Conservation (phyloP, 495 filamentous ascomycete species). For the Neurospora sp. region DNA sequence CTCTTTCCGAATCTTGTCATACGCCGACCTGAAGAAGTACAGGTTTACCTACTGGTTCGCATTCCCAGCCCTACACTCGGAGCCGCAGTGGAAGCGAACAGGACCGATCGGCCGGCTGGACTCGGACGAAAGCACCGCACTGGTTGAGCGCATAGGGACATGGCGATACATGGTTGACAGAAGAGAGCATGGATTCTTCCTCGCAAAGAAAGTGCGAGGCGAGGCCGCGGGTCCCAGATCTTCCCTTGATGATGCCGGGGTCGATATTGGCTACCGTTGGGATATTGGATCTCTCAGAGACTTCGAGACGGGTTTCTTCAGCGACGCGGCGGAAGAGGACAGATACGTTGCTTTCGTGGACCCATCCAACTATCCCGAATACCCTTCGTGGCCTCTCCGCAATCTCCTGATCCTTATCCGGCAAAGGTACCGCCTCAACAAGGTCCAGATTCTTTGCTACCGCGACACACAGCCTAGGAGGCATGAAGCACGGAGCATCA, state of each 20-base stretch:
- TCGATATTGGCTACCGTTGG: conserved; percentile 56
- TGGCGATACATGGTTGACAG: conserved; percentile 75
- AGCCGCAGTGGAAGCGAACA: conserved; percentile 60
- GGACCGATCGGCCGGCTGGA: conserved; percentile 43
- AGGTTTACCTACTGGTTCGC: conserved; percentile 91
- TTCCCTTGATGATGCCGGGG: conserved; percentile 22
- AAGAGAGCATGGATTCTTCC: conserved; percentile 85
- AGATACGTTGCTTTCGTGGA: conserved; percentile 81
- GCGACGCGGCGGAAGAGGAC: conserved; percentile 53
- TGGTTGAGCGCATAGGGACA: conserved; percentile 71
- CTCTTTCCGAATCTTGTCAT: conserved; percentile 82
- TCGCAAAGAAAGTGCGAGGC: conserved; percentile 61
- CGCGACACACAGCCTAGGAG: conserved; percentile 67
- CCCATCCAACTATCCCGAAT: conserved; percentile 75
- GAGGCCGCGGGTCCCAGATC: conserved; percentile 18
- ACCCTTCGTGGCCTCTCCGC: conserved; percentile 85
- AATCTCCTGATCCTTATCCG: conserved; percentile 83
- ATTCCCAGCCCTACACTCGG: conserved; percentile 84
- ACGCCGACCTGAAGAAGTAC: conserved; percentile 93
- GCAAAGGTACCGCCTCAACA: conserved; percentile 64
- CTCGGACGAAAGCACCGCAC: conserved; percentile 53
- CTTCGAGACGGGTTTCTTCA: conserved; percentile 85
- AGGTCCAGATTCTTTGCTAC: conserved; percentile 82
- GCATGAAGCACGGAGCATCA: conserved; percentile 68
- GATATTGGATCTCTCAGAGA: conserved; percentile 58